These are phyloP conservation scores for Pisolithus marmoratus DNA, from an alignment of 768 basidiomycete genomes.

Conservation along the genomic window DNA sequence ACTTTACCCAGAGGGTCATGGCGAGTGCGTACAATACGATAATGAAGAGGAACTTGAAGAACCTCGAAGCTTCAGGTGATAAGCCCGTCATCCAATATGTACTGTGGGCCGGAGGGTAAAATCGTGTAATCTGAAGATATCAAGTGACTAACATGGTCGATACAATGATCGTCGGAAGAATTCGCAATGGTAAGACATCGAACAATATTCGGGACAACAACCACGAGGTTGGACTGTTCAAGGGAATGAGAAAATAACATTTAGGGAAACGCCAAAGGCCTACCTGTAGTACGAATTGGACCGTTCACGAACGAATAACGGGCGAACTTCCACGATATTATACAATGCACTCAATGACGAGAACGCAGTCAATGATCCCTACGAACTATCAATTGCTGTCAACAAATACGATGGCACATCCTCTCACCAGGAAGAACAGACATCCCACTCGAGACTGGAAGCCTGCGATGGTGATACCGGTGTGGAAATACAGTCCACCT, in stretches of 20 bases:
- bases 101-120: slow-evolving; percentile 29
- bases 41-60: slow-evolving; percentile 94
- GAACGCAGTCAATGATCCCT: slow-evolving; percentile 91
- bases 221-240: slow-evolving; percentile 78
- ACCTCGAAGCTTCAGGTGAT: slow-evolving; percentile 66
- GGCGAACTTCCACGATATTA: slow-evolving; percentile 77
- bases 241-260: not conserved
- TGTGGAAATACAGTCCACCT: slow-evolving; percentile 87
- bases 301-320: slow-evolving; percentile 86
- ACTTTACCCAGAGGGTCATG: slow-evolving; percentile 79
- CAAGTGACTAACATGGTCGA: slow-evolving; percentile 61
- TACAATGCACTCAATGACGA: slow-evolving; percentile 86
- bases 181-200: slow-evolving; percentile 82
- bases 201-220: slow-evolving; percentile 82
- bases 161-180: slow-evolving; percentile 86
- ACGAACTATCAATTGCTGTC: slow-evolving; percentile 6
- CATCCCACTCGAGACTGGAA: slow-evolving; percentile 94
- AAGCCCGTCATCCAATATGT: slow-evolving; percentile 98
- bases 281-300: slow-evolving; percentile 83
- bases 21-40: slow-evolving; percentile 78
- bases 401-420: not conserved
- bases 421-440: slow-evolving; percentile 80
- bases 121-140: not conserved
- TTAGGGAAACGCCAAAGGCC: slow-evolving; percentile 2
- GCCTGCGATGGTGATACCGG: slow-evolving; percentile 76